These are phyloP conservation scores for Achlya hypogyna DNA, from an alignment of 352 stramenopile genomes.

Conservation along the genomic window DNA sequence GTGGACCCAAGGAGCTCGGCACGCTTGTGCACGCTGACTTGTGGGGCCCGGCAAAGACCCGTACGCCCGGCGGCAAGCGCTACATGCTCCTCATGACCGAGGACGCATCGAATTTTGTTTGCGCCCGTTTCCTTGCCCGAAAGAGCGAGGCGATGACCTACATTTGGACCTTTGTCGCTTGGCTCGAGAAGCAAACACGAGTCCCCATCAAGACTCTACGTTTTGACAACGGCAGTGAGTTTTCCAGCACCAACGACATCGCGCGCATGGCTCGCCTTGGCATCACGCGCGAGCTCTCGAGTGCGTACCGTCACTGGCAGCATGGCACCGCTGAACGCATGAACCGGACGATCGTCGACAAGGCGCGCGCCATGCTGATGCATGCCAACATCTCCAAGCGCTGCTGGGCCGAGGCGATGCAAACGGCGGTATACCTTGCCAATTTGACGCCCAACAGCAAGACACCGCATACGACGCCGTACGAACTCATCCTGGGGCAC, in stretches of 20 bases:
- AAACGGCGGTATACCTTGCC: slow-evolving; percentile 8
- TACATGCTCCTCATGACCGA: slow-evolving; percentile 25
- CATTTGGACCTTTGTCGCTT: slow-evolving; percentile 9
- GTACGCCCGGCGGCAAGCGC: slow-evolving; percentile 8
- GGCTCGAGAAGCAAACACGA: slow-evolving; percentile 16
- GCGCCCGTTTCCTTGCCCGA: not conserved
- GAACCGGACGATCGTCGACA: slow-evolving; percentile 22
- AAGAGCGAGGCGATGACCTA: not conserved
- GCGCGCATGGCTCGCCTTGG: slow-evolving; percentile 6
- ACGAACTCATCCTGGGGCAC: no score
- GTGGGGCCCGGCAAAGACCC: slow-evolving; percentile 17
- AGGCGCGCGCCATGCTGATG: slow-evolving; percentile 20
- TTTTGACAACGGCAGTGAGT: slow-evolving; percentile 25
- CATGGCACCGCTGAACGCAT: slow-evolving; percentile 24
- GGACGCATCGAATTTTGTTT: slow-evolving; percentile 18
- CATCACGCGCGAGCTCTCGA: no score
- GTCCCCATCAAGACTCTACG: slow-evolving; percentile 18
- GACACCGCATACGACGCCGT: no score
- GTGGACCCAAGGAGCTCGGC: slow-evolving; percentile 13
- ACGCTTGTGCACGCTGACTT: slow-evolving; percentile 20
- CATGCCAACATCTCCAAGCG: slow-evolving; percentile 10
- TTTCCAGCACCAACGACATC: slow-evolving; percentile 11
- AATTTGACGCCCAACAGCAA: no score
- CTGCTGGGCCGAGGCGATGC: not conserved
- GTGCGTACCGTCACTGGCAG: no score